Percentiles rank a stretch among this genome's conserved stretches.
Conservation (phyloP, 331 rosid species). For the Telfairia occidentalis region DNA sequence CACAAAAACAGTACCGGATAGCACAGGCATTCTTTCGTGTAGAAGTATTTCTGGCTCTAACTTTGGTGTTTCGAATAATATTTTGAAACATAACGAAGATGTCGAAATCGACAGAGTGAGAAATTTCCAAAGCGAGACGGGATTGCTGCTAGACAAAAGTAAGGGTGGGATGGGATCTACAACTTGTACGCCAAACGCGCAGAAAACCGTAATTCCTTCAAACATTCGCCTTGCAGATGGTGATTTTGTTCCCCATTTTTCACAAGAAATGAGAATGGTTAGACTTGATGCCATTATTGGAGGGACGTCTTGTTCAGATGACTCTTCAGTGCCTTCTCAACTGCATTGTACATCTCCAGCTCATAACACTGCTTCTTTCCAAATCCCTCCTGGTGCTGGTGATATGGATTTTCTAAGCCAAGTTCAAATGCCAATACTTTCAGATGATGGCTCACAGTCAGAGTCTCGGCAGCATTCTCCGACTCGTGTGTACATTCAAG, state of each 20-base stretch:
- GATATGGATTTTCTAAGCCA: conserved; percentile 18
- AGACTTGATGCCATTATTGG: conserved; percentile 16
- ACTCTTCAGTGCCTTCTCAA: neutral
- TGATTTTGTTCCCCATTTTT: conserved; percentile 22
- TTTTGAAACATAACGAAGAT: conserved; percentile 30
- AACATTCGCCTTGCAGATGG: conserved; percentile 22
- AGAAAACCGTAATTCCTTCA: conserved; percentile 18
- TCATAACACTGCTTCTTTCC: conserved; percentile 1
- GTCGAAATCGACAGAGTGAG: conserved; percentile 19
- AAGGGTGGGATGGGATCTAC: conserved; percentile 22
- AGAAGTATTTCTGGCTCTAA: conserved; percentile 27
- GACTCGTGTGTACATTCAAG: conserved; percentile 23
- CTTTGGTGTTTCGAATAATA: conserved; percentile 24
- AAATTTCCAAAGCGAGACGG: conserved; percentile 31
- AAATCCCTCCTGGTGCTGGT: conserved; percentile 13
- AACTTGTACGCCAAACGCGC: conserved; percentile 27
- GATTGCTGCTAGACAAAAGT: conserved; percentile 20
- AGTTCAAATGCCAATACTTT: conserved; percentile 20
- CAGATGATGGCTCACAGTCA: neutral
- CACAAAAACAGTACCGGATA: conserved; percentile 19
- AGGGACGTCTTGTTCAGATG: neutral
- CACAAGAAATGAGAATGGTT: conserved; percentile 46
- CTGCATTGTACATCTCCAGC: neutral
- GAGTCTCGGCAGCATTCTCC: neutral
- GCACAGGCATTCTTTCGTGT: conserved; percentile 20